Evolutionary conservation across 306 rosid species (phyloP).

Genomic region (Morella rubra): DNA sequence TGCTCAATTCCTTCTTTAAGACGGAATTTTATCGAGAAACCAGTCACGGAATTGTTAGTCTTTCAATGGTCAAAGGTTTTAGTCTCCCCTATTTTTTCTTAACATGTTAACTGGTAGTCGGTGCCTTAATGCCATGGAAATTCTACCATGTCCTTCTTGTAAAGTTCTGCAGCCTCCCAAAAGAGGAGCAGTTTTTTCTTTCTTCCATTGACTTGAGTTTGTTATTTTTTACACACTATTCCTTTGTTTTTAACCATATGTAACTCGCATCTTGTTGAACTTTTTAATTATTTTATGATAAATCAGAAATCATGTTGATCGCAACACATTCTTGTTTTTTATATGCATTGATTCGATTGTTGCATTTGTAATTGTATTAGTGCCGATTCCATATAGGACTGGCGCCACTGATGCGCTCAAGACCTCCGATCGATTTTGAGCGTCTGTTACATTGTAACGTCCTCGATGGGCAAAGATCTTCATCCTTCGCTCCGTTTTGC

Average conservation of each 20-base stretch:
- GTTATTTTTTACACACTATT: not conserved
- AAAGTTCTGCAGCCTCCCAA: not conserved
- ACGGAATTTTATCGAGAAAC: constrained; percentile 8
- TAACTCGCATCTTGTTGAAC: not conserved
- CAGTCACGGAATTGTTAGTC: not conserved
- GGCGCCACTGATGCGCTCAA: not conserved
- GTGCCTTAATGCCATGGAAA: not conserved
- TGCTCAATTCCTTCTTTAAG: constrained; percentile 26
- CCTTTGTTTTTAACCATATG: not conserved
- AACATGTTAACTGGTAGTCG: not conserved
- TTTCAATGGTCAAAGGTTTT: not conserved
- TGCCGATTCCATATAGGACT: not conserved
- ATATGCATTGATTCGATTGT: no score
- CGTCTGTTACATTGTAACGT: not conserved
- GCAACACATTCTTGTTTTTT: no score
- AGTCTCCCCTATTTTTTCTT: not conserved
- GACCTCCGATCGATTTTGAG: not conserved
- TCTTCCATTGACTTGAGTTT: not conserved
- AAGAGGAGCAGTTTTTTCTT: not conserved
- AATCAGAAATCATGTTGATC: no score
- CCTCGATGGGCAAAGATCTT: not conserved
- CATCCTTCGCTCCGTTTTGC: not conserved
- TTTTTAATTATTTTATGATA: no score
- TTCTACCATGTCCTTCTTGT: not conserved
- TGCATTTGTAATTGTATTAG: no score